Conservation (phyloP, 1,284 basidiomycete species). For the Chondrostereum purpureum region DNA sequence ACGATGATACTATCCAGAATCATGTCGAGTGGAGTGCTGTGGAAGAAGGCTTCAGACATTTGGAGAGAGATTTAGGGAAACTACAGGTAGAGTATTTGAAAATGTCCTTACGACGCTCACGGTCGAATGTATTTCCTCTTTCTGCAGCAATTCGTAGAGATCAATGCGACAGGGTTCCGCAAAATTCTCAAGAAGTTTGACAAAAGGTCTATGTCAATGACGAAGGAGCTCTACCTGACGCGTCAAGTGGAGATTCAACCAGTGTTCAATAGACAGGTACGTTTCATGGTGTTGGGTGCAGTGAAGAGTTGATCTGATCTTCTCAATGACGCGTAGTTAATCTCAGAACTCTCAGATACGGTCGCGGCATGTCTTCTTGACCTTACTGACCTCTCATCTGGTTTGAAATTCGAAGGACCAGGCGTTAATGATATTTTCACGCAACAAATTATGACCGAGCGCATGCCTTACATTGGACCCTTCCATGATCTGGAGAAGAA, state of each 20-base stretch:
- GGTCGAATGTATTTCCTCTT: constrained; percentile 13
- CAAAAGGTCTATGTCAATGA: constrained; percentile 90
- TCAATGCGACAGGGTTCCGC: constrained; percentile 95
- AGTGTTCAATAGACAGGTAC: constrained; percentile 91
- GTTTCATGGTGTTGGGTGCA: constrained; percentile 17
- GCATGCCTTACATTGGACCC: constrained; percentile 56
- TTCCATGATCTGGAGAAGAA: constrained; percentile 86
- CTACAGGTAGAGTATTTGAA: constrained; percentile 61
- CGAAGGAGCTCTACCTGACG: constrained; percentile 93
- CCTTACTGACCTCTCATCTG: constrained; percentile 79
- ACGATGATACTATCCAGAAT: constrained; percentile 52
- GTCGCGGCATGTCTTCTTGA: constrained; percentile 92
- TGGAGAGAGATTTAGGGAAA: constrained; percentile 95
- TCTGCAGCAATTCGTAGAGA: constrained; percentile 89
- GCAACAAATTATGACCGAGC: constrained; percentile 65
- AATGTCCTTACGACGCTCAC: constrained; percentile 15
- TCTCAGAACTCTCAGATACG: constrained; percentile 92
- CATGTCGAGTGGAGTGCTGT: constrained; percentile 90
- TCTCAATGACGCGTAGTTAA: constrained; percentile 50
- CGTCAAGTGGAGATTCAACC: constrained; percentile 98
- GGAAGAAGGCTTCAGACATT: constrained; percentile 91
- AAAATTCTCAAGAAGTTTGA: constrained; percentile 99
- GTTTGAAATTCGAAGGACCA: constrained; percentile 63
- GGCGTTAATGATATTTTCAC: constrained; percentile 58
- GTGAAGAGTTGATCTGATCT: constrained; percentile 5